Conservation (phyloP, 768 basidiomycete species). For the Ramaria rubella region DNA sequence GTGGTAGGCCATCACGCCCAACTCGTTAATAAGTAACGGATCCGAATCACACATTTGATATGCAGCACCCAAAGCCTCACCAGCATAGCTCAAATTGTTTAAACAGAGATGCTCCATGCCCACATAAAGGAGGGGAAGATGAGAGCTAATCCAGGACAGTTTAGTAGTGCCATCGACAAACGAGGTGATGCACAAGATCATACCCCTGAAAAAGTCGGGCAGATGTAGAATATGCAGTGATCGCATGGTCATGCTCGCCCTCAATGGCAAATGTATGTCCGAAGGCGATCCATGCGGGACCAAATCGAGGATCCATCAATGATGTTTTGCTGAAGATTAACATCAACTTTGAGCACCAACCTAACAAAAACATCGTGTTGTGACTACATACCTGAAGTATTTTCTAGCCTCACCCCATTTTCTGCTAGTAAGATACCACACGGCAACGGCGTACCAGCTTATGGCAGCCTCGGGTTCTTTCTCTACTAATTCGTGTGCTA, state of each 20-base stretch:
- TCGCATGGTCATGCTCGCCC: slow-evolving; percentile 97
- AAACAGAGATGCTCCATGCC: slow-evolving; percentile 98
- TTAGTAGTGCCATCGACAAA: not conserved
- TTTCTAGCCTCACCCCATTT: slow-evolving; percentile 90
- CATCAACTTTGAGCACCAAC: not conserved
- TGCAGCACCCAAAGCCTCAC: slow-evolving; percentile 83
- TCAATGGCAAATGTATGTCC: slow-evolving; percentile 96
- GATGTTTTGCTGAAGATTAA: slow-evolving; percentile 72
- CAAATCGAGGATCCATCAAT: slow-evolving; percentile 93
- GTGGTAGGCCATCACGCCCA: slow-evolving; percentile 88
- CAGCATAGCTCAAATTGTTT: slow-evolving; percentile 72
- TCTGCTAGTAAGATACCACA: slow-evolving; percentile 85
- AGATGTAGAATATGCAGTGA: slow-evolving; percentile 96
- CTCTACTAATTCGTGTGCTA: slow-evolving; percentile 95
- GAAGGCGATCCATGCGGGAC: slow-evolving; percentile 95
- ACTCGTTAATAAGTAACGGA: slow-evolving; percentile 85
- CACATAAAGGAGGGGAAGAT: slow-evolving; percentile 90
- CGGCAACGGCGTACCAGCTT: slow-evolving; percentile 97
- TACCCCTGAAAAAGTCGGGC: slow-evolving; percentile 93
- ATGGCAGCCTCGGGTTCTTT: slow-evolving; percentile 87
- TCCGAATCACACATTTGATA: slow-evolving; percentile 78
- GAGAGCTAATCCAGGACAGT: slow-evolving; percentile 55
- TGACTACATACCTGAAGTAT: slow-evolving; percentile 85
- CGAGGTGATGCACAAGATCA: slow-evolving; percentile 15
- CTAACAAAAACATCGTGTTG: not conserved